A percentile compares a stretch with the other conserved stretches of the same genome.
Conservation (phyloP, 129 eudicot genomes). For the Escallonia rubra region DNA sequence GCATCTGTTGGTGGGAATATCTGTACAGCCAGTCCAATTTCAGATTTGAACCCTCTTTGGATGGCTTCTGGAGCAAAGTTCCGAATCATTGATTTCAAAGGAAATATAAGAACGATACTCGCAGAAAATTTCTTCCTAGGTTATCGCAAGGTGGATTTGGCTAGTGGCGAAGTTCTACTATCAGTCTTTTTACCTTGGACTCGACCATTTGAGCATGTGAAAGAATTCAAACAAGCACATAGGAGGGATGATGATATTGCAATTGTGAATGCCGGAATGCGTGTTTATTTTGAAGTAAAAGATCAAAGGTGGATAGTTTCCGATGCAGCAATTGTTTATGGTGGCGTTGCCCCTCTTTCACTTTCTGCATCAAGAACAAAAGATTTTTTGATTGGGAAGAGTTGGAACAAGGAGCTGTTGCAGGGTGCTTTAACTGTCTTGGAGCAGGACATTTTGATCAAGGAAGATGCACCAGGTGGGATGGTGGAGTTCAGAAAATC, state of each 20-base stretch:
- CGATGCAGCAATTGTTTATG: slow-evolving; percentile 79
- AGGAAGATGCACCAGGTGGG: slow-evolving; percentile 94
- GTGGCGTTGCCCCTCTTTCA: slow-evolving; percentile 90
- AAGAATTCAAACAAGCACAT: slow-evolving; percentile 96
- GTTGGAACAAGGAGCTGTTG: slow-evolving; percentile 70
- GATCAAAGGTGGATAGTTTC: slow-evolving; percentile 64
- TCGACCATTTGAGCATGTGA: slow-evolving; percentile 63
- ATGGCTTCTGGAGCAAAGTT: slow-evolving; percentile 87
- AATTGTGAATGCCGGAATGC: slow-evolving; percentile 89
- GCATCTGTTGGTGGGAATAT: slow-evolving; percentile 98
- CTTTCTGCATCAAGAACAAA: slow-evolving; percentile 56
- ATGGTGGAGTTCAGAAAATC: slow-evolving; percentile 97
- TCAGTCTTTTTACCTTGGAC: slow-evolving; percentile 93
- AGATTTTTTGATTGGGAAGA: slow-evolving; percentile 58
- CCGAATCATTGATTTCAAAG: slow-evolving; percentile 50
- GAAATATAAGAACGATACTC: slow-evolving; percentile 43
- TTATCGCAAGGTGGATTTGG: slow-evolving; percentile 83
- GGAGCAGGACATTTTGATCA: slow-evolving; percentile 59
- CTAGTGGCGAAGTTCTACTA: slow-evolving; percentile 58
- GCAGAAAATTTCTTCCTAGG: slow-evolving; percentile 84
- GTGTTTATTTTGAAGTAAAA: slow-evolving; percentile 59
- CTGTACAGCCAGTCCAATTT: slow-evolving; percentile 97
- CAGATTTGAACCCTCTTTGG: slow-evolving; percentile 97
- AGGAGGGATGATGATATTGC: slow-evolving; percentile 98
- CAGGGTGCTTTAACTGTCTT: slow-evolving; percentile 54